A percentile compares a stretch with the other conserved stretches of the same genome.
phyloP scores from a whole-genome alignment of 2,329 filamentous ascomycete species.

The Fusarium tupiense region DNA sequence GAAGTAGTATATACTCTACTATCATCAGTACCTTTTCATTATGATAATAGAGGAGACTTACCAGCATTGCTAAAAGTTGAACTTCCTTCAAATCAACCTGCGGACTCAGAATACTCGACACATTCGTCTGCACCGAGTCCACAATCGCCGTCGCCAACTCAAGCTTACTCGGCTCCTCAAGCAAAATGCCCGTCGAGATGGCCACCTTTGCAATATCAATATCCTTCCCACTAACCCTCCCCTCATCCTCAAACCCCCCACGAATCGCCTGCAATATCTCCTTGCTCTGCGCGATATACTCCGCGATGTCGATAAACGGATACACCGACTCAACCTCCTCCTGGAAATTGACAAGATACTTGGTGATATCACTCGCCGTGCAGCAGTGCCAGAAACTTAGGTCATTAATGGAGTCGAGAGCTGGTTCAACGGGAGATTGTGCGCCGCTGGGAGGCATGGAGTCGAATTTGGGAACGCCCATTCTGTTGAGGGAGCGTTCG shows the following conservation, averaged over 20 bases:
- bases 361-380: slow-evolving; percentile 40
- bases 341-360: slow-evolving; percentile 50
- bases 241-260: background rate
- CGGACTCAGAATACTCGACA: slow-evolving; percentile 42
- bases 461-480: slow-evolving; percentile 48
- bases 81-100: slow-evolving; percentile 49
- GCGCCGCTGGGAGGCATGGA: slow-evolving; percentile 38
- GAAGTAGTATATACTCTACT: slow-evolving; percentile 54
- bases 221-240: slow-evolving; percentile 37
- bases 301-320: slow-evolving; percentile 46
- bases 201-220: slow-evolving; percentile 49
- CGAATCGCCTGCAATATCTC: slow-evolving; percentile 43
- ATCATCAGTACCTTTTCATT: accelerated
- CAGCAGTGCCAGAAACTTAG: slow-evolving; percentile 39
- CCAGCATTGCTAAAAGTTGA: slow-evolving; percentile 47
- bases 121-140: slow-evolving; percentile 43
- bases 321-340: slow-evolving; percentile 53
- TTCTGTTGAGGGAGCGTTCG: slow-evolving; percentile 48
- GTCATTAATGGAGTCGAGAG: slow-evolving; percentile 10
- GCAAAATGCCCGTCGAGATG: slow-evolving; percentile 46
- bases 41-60: background rate
- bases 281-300: slow-evolving; percentile 39
- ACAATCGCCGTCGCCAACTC: slow-evolving; percentile 44
- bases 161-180: slow-evolving; percentile 47
- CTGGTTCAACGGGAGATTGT: slow-evolving; percentile 33